Conservation (phyloP, 257 asterid genomes). For the Pogostemon cablin region DNA sequence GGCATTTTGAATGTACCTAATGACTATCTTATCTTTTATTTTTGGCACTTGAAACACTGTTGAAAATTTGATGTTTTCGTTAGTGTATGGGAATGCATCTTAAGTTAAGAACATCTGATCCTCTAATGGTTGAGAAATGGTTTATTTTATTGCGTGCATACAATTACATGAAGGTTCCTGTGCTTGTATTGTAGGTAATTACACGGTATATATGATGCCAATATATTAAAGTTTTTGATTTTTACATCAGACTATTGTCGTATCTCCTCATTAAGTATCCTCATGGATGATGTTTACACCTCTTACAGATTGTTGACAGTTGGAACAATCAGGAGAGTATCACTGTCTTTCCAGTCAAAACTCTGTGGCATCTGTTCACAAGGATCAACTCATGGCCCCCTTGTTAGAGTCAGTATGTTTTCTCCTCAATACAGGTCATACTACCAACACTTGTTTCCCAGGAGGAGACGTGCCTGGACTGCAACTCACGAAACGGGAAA, state of each 20-base stretch:
- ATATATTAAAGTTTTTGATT: slow-evolving; percentile 1
- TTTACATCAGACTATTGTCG: slow-evolving; percentile 24
- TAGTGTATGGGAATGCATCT: not conserved
- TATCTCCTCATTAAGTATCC: slow-evolving; percentile 20
- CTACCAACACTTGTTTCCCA: slow-evolving; percentile 40
- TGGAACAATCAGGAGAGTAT: slow-evolving; percentile 45
- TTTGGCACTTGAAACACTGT: not conserved
- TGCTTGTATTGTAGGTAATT: slow-evolving; percentile 2
- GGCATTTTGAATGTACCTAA: not conserved
- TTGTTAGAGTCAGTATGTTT: slow-evolving; percentile 35
- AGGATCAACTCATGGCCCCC: slow-evolving; percentile 44
- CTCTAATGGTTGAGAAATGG: slow-evolving; percentile 1
- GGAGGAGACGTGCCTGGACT: slow-evolving; percentile 45
- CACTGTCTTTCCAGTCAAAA: slow-evolving; percentile 36
- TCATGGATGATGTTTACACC: slow-evolving; percentile 30
- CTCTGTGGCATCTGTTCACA: slow-evolving; percentile 27
- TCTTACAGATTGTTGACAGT: slow-evolving; percentile 57
- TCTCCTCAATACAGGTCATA: slow-evolving; percentile 47
- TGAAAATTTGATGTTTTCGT: slow-evolving; percentile 4
- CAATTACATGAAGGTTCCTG: slow-evolving; percentile 1
- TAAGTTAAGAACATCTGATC: not conserved
- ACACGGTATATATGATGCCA: not conserved
- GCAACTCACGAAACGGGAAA: slow-evolving; percentile 38
- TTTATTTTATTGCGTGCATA: slow-evolving; percentile 14
- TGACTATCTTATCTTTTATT: not conserved